Conservation (phyloP, 106 monocot species). For the Acanthochlamys bracteata region DNA sequence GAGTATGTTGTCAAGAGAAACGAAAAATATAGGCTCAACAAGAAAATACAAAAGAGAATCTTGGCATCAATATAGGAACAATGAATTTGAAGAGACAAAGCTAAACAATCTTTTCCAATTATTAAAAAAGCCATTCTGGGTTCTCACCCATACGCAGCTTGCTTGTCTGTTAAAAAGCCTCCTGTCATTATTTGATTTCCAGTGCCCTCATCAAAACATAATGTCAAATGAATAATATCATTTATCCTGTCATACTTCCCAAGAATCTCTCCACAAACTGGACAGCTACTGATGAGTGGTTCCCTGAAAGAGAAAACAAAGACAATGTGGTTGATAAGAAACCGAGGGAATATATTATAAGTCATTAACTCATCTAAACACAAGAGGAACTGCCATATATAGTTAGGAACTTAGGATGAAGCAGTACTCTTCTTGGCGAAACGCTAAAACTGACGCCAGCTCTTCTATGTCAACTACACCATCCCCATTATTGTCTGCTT, state of each 20-base stretch:
- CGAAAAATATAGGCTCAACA: neutral
- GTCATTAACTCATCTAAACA: neutral
- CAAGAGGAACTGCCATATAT: too few species aligned
- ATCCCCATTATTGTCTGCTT: constrained; percentile 86
- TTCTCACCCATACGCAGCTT: constrained; percentile 90
- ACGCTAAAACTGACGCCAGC: constrained; percentile 54
- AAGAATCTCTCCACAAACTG: constrained; percentile 93
- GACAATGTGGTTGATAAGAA: too few species aligned
- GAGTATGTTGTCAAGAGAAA: too few species aligned
- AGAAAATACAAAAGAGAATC: neutral
- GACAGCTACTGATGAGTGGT: constrained; percentile 82
- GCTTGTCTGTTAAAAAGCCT: constrained; percentile 91
- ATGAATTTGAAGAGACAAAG: too few species aligned
- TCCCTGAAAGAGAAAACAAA: constrained; percentile 37
- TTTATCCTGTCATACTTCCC: constrained; percentile 71
- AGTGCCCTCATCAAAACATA: constrained; percentile 99
- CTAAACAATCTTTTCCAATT: too few species aligned
- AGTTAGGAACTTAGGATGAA: neutral
- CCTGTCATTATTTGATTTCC: constrained; percentile 98
- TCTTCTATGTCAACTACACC: constrained; percentile 85
- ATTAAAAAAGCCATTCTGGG: neutral
- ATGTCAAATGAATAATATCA: constrained; percentile 82
- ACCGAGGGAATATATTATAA: neutral
- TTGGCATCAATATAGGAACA: too few species aligned
- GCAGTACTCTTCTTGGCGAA: constrained; percentile 77